Evolutionary conservation across 345 rosid species (phyloP), one percentile per base, ranked within the genome.

Genomic region (Eutrema heterophyllum): DNA sequence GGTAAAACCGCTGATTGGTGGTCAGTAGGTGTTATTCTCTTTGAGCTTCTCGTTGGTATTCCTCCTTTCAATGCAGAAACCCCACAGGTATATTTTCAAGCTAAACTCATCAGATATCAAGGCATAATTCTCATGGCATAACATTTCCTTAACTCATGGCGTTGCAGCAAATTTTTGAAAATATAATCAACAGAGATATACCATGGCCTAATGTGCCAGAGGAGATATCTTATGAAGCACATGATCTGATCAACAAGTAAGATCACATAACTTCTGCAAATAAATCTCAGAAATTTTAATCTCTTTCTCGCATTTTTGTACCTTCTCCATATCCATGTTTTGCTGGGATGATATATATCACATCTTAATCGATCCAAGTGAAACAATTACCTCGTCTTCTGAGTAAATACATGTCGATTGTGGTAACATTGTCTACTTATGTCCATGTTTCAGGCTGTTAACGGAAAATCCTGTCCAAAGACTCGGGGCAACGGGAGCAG

Each of bases 1-100:
- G 98, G 94, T 77, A 86, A 85, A 81, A 90, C 98, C 56, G 97
- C 99, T 48, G 99, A 95, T 82, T 92, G 99, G 99, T 95, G 99
- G 99, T 95, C 99, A 43, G 94, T 92, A 24, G 99, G 99, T 45
- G 70, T 95, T 56, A 88, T 92, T 82, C 96, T 92, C 49, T 95
- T 84, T 81, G 98, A 95, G 86, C 41, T 95, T 82, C 90, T 95
- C 39, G 94, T 92, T 7, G 98, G 99, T 38, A 78, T 92, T 44
- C 98, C 99, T 43, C 98, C 98, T 60, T 95, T 95, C 83, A 92
- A 92, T 83, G 98, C 98, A 66, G 88, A 83, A 82, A 82, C 85
- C 74, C 96, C 98, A 52, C 99, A 90, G 88, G 98, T 92, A 74
- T 12, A 80, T 64, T 21, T 11, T 41, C 24, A 55, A 27, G 2